phyloP scores from a whole-genome alignment of 345 rosid species.

The Rubroshorea leprosula region DNA sequence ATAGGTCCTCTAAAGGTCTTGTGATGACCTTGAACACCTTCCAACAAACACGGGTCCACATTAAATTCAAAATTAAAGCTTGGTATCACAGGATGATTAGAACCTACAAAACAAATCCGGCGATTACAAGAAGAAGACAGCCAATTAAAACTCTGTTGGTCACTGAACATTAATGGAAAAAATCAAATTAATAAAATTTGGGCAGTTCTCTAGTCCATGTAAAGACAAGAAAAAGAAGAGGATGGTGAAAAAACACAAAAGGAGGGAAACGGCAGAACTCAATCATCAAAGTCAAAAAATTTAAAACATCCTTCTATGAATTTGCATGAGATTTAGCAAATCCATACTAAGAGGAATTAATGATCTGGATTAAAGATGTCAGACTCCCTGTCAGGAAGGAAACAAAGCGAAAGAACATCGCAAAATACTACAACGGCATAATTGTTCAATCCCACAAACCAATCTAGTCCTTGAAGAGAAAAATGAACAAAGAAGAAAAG shows the following conservation, averaged over 20 bases:
- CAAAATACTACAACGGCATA: no score
- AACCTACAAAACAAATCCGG: not conserved
- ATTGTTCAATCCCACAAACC: conserved; percentile 1
- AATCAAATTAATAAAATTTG: not conserved
- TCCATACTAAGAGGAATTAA: conserved; percentile 1
- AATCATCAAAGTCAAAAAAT: not conserved
- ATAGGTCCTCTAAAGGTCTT: conserved; percentile 4
- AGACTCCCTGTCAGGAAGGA: no score
- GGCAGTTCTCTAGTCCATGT: not conserved
- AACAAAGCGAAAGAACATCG: no score
- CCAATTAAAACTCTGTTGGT: conserved; percentile 3
- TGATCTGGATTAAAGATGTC: no score
- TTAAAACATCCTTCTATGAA: not conserved
- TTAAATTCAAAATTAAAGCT: not conserved
- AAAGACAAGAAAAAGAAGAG: not conserved
- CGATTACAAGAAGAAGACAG: not conserved
- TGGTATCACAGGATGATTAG: not conserved
- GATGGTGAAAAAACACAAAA: not conserved
- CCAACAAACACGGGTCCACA: conserved; percentile 3
- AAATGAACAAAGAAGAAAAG: not conserved
- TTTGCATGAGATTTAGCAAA: not conserved
- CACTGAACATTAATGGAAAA: not conserved
- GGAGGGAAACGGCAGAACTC: not conserved
- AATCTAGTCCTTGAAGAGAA: not conserved
- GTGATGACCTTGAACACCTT: conserved; percentile 1